Base-by-base conservation (phyloP, 768 basidiomycete species). In the Suillus tomentosus region DNA sequence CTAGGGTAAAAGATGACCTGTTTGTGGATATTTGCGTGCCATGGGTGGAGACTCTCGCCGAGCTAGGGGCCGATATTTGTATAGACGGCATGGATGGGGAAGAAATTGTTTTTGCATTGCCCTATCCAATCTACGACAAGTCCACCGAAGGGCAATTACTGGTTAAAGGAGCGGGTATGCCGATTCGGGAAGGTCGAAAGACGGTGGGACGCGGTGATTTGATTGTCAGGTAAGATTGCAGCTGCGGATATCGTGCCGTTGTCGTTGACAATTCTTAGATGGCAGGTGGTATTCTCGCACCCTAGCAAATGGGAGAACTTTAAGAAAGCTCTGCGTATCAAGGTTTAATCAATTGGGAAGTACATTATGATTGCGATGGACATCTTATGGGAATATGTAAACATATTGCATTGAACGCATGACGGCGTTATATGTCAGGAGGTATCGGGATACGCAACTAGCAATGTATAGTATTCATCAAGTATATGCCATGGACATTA, bases 161-260 rank as follows among this genome's bases (percentile, higher is more conserved):
- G 47, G 76, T 88, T 61, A 79, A 78, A 69, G 87, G 85, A 48
- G 86, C 84, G 61, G 89, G 89, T n/a, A 91, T 91, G 89, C 87
- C 87, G 47, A 78, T 87, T 53, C 76, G 84, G 62, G 79, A 83
- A n/a, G 76, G 81, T 37, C 82, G 85, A 11, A 76, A 79, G 68
- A 76, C 84, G 11, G 72, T 84, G 60, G 86, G 86, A 42, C 80
- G 84, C 68, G 88, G 89, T 19, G 86, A 88, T 69, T 76, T 91
- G 69, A 77, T 89, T 64, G 78, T 91, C 62, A 84, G 82, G 88
- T 90, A 71, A 66, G 84, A 78, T 34, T 58, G 10, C 47, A 48
- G 40, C 61, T 59, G 67, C 19, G 17, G 62, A 34, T 31, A 36
- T 54, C 11, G 17, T 54, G 34, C 27, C 15, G 5, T 22, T 14